Conservation (phyloP, 257 asterid genomes). For the Scutellaria galericulata region DNA sequence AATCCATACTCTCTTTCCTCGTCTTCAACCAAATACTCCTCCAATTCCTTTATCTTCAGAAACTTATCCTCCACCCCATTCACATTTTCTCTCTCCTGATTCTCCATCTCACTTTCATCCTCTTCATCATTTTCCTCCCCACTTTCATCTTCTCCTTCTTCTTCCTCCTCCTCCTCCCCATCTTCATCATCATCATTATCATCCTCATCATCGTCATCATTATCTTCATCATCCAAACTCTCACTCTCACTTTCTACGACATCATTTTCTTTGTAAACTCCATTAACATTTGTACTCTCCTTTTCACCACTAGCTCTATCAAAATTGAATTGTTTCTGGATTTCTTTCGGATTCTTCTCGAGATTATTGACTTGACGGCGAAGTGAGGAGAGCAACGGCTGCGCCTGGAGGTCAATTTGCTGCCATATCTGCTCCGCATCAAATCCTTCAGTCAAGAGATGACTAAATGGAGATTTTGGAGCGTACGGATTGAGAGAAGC, state of each 20-base stretch:
- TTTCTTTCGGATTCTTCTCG: constrained; percentile 69
- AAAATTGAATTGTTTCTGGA: constrained; percentile 48
- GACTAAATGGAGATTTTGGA: constrained; percentile 64
- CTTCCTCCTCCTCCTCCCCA: constrained; percentile 39
- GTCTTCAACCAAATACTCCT: constrained; percentile 67
- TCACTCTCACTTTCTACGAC: constrained; percentile 42
- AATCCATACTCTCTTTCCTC: constrained; percentile 82
- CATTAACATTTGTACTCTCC: constrained; percentile 23
- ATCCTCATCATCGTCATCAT: constrained; percentile 29
- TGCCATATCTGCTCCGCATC: constrained; percentile 88
- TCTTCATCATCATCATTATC: constrained; percentile 31
- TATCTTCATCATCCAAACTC: constrained; percentile 37
- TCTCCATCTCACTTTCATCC: constrained; percentile 31
- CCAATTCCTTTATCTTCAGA: constrained; percentile 83
- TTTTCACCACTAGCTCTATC: constrained; percentile 32
- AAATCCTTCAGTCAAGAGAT: constrained; percentile 63
- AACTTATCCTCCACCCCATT: constrained; percentile 78
- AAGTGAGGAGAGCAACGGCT: constrained; percentile 66
- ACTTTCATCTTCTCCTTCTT: constrained; percentile 39
- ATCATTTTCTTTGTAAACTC: constrained; percentile 10
- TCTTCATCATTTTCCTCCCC: constrained; percentile 33
- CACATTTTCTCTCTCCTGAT: constrained; percentile 32
- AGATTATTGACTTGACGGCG: constrained; percentile 64
- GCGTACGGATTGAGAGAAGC: constrained; percentile 61
- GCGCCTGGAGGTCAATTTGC: constrained; percentile 87